A percentile compares a stretch with the other conserved stretches of the same genome.
Conservation (phyloP, 2,329 filamentous ascomycete species). For the Ascochyta clinopodiicola region DNA sequence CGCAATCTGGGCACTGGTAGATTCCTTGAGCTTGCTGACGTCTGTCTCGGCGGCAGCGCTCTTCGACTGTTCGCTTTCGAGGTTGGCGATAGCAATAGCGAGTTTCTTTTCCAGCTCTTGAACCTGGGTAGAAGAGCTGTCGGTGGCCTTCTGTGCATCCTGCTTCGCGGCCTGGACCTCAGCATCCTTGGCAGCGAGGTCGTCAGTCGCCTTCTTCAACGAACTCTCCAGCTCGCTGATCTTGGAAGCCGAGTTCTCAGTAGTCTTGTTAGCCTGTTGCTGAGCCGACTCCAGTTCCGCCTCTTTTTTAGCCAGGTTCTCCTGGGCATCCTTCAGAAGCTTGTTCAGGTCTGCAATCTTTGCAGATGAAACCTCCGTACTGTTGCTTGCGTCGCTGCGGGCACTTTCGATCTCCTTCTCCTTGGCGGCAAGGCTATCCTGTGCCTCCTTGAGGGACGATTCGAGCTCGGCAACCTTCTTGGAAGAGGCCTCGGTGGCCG, state of each 20-base stretch:
- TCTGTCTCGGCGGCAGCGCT: constrained; percentile 25
- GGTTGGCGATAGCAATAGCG: constrained; percentile 3
- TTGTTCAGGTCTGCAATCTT: constrained; percentile 37
- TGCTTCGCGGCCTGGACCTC: constrained; percentile 29
- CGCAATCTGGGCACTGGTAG: constrained; percentile 27
- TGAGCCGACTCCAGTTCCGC: constrained; percentile 30
- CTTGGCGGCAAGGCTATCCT: constrained; percentile 31
- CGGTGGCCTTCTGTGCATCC: constrained; percentile 24
- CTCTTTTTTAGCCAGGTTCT: constrained; percentile 29
- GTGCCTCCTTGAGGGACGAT: constrained; percentile 28
- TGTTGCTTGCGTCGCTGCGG: constrained; percentile 25
- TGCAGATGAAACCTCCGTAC: constrained; percentile 25
- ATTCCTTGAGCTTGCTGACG: constrained; percentile 22
- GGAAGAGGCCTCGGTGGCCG: constrained; percentile 12
- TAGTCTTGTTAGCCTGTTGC: constrained; percentile 25
- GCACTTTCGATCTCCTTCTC: constrained; percentile 30
- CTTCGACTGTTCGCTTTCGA: constrained; percentile 16
- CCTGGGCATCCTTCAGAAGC: constrained; percentile 26
- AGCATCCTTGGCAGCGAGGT: constrained; percentile 30
- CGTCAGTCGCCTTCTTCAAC: constrained; percentile 31
- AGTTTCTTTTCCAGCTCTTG: constrained; percentile 23
- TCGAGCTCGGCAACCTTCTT: constrained; percentile 37
- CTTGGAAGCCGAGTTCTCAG: constrained; percentile 29
- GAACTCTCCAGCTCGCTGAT: constrained; percentile 30
- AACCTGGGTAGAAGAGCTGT: constrained; percentile 16